Conservation (phyloP, 768 basidiomycete species). For the Suillus subaureus region DNA sequence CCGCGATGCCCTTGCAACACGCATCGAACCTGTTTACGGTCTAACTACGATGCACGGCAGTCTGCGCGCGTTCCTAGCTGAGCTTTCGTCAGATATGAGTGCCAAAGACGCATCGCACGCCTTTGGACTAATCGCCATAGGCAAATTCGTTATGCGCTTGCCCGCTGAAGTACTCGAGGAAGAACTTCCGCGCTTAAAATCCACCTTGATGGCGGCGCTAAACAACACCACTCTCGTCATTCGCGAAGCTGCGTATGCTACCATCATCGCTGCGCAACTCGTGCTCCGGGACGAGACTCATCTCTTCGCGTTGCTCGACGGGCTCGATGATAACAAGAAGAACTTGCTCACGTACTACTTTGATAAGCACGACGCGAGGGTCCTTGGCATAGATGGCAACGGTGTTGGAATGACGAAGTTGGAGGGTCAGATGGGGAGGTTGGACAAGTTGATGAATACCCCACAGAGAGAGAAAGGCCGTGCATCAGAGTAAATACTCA, state of each 20-base stretch:
- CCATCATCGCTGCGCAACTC: constrained; percentile 83
- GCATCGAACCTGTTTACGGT: constrained; percentile 83
- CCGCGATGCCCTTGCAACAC: constrained; percentile 70
- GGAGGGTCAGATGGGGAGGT: constrained; percentile 77
- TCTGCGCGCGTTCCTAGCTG: constrained; percentile 62
- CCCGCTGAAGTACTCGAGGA: constrained; percentile 87
- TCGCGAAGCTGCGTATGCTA: constrained; percentile 80
- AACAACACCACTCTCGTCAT: constrained; percentile 79
- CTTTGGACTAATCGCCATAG: constrained; percentile 82
- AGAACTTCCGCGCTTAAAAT: constrained; percentile 76
- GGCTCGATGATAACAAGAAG: constrained; percentile 88
- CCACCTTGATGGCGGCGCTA: constrained; percentile 68
- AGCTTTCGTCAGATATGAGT: constrained; percentile 52
- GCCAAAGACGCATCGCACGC: constrained; percentile 71
- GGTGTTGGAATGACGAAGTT: constrained; percentile 67
- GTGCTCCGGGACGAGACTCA: constrained; percentile 83
- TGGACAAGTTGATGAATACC: constrained; percentile 79
- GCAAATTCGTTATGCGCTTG: constrained; percentile 79
- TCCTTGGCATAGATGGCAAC: constrained; percentile 36
- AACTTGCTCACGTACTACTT: constrained; percentile 88
- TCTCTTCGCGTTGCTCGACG: constrained; percentile 78
- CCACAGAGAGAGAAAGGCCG: constrained; percentile 50
- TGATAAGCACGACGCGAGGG: constrained; percentile 82
- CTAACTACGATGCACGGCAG: constrained; percentile 80
- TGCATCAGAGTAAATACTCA: constrained; percentile 12